Conservation (phyloP, 2,329 filamentous ascomycete species). For the Phaeosphaeriaceae sp. region DNA sequence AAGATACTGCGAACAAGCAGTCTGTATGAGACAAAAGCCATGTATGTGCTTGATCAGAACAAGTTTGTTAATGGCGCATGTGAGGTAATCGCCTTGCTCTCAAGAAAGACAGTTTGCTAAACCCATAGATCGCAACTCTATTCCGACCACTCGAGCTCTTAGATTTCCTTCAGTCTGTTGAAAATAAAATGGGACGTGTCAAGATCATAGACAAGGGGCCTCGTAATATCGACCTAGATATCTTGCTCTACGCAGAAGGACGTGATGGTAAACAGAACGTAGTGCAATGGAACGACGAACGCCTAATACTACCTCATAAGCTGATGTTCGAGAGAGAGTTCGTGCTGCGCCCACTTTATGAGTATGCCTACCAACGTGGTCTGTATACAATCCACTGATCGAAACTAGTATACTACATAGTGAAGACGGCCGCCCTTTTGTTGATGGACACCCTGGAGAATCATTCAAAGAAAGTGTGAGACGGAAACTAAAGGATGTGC, state of each 20-base stretch:
- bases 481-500: slow-evolving; percentile 18
- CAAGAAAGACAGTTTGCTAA: slow-evolving; percentile 6
- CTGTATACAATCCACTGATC: slow-evolving; percentile 13
- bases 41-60: slow-evolving; percentile 92
- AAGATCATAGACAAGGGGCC: slow-evolving; percentile 94
- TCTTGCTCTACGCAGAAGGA: slow-evolving; percentile 71
- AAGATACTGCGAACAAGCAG: slow-evolving; percentile 80
- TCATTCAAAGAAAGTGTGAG: background rate
- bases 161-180: slow-evolving; percentile 82
- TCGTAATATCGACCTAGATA: slow-evolving; percentile 91
- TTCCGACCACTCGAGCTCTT: slow-evolving; percentile 77
- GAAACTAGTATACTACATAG: slow-evolving; percentile 30
- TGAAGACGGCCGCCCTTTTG: slow-evolving; percentile 18
- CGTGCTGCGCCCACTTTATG: slow-evolving; percentile 83
- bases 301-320: slow-evolving; percentile 83
- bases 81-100: slow-evolving; percentile 66
- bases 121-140: slow-evolving; percentile 75
- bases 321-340: slow-evolving; percentile 92
- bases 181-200: slow-evolving; percentile 76
- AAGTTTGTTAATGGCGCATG: slow-evolving; percentile 91
- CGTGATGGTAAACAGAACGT: background rate
- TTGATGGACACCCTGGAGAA: background rate
- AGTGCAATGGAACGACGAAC: slow-evolving; percentile 56
- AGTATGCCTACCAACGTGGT: slow-evolving; percentile 59
- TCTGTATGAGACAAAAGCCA: slow-evolving; percentile 92